Conservation (phyloP, 345 rosid species). For the Melaleuca alternifolia region DNA sequence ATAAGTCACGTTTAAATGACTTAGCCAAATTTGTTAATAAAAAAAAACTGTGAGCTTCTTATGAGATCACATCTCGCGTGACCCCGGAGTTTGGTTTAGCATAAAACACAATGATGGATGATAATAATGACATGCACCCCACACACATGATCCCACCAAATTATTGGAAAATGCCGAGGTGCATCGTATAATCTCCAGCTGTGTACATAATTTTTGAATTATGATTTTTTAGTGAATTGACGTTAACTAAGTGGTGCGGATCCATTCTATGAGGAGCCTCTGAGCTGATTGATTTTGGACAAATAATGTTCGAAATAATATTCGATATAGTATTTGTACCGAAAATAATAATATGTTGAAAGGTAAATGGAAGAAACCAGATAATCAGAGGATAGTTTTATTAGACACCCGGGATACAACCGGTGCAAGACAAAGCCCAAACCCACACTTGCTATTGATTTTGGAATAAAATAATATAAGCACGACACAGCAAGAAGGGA, state of each 20-base stretch:
- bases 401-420: neutral
- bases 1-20: neutral
- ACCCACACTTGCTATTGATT: neutral
- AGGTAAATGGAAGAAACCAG: neutral
- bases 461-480: neutral
- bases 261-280: neutral
- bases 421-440: neutral
- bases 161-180: neutral
- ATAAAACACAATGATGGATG: neutral
- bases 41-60: too few species aligned
- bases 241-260: neutral
- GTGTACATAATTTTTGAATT: too few species aligned
- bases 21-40: slow-evolving; percentile 1
- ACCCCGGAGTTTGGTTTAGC: neutral
- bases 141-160: neutral
- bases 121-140: neutral
- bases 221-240: neutral
- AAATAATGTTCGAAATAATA: too few species aligned
- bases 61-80: neutral
- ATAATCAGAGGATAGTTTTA: neutral
- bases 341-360: neutral
- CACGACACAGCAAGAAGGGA: neutral
- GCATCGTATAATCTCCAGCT: neutral
- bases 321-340: neutral
- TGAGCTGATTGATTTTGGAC: neutral